These are phyloP conservation scores for Chlamydomonas applanata DNA, from an alignment of 139 green algal species.

Conservation along the genomic window DNA sequence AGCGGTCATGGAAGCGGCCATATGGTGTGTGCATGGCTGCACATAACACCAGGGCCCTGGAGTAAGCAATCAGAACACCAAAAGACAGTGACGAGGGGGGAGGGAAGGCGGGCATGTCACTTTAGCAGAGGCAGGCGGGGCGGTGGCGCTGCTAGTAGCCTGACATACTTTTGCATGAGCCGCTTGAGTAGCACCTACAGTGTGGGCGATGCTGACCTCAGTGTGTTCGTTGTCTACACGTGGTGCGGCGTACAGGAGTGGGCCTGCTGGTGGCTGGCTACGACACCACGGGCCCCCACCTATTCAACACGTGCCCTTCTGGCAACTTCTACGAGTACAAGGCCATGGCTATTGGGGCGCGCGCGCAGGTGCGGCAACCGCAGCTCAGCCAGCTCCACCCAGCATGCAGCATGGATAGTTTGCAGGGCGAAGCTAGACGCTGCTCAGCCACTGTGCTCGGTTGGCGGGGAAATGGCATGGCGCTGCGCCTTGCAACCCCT, in stretches of 20 bases:
- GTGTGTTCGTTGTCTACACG: background rate
- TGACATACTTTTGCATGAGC: slow-evolving; percentile 1
- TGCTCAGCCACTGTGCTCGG: too few relatives aligned
- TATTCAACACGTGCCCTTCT: slow-evolving; percentile 93
- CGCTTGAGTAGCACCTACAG: background rate
- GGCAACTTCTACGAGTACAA: slow-evolving; percentile 98
- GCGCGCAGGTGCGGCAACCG: slow-evolving; percentile 89
- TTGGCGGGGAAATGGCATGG: too few relatives aligned
- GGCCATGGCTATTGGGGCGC: slow-evolving; percentile 91
- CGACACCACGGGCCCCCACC: slow-evolving; percentile 75
- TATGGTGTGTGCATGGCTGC: slow-evolving; percentile 63
- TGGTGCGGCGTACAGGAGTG: slow-evolving; percentile 74
- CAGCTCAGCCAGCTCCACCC: too few relatives aligned
- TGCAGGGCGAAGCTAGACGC: too few relatives aligned
- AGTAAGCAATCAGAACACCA: background rate
- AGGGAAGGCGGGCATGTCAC: too few relatives aligned
- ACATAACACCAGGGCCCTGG: background rate
- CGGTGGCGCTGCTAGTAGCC: too few relatives aligned
- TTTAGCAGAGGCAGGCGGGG: too few relatives aligned
- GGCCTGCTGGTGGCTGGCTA: slow-evolving; percentile 88
- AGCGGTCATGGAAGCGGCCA: slow-evolving; percentile 88
- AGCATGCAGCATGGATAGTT: too few relatives aligned
- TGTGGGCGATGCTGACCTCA: too few relatives aligned
- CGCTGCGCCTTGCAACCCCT: too few relatives aligned
- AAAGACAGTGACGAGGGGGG: background rate